phyloP scores from a whole-genome alignment of 2,329 filamentous ascomycete species.

The Rutstroemia sp. region DNA sequence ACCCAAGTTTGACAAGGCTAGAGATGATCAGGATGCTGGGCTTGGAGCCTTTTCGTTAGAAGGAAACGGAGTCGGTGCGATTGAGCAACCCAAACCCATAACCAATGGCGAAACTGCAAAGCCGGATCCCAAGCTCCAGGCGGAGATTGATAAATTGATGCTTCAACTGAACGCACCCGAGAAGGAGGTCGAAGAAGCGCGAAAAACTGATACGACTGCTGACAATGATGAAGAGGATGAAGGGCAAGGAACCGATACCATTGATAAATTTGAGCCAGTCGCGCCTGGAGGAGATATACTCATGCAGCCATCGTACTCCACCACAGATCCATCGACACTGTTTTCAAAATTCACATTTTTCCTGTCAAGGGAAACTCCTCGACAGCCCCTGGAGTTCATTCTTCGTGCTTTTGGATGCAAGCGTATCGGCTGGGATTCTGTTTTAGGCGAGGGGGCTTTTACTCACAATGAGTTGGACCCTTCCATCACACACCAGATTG shows the following conservation, averaged over 20 bases:
- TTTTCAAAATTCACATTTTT: constrained; percentile 89
- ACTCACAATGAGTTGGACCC: constrained; percentile 83
- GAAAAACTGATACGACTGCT: constrained; percentile 31
- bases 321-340: constrained; percentile 62
- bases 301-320: constrained; percentile 64
- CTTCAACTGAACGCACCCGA: constrained; percentile 55
- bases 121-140: constrained; percentile 55
- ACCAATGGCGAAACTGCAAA: constrained; percentile 43
- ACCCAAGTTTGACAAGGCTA: constrained; percentile 80
- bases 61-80: constrained; percentile 54
- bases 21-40: constrained; percentile 85
- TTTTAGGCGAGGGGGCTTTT: constrained; percentile 86
- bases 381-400: constrained; percentile 85
- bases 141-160: constrained; percentile 62
- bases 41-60: constrained; percentile 87
- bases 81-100: constrained; percentile 45
- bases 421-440: constrained; percentile 87
- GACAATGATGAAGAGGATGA: constrained; percentile 32
- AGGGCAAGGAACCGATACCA: constrained; percentile 50
- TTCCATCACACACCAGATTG: constrained; percentile 90
- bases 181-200: constrained; percentile 35
- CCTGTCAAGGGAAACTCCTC: constrained; percentile 86
- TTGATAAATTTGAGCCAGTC: constrained; percentile 87
- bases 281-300: constrained; percentile 81
- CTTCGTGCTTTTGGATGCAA: constrained; percentile 93